Percentiles rank a stretch among this genome's conserved stretches.
Evolutionary conservation across 140 eudicot species (phyloP).

Genomic region (Ambrosia hybrid): DNA sequence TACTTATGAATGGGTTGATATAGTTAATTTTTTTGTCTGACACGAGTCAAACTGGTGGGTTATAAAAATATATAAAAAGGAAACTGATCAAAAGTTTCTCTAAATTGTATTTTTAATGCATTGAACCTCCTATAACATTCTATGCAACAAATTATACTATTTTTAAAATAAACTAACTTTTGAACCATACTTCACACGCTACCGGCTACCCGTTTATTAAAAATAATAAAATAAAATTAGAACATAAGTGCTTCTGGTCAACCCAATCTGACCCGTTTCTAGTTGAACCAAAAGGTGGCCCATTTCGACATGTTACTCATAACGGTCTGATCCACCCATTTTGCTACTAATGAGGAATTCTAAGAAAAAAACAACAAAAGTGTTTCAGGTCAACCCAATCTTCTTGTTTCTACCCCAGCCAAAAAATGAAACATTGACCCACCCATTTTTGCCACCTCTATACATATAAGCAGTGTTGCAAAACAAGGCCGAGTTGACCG

Average conservation of each 20-base stretch:
- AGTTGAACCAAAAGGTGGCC: neutral
- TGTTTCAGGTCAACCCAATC: too few species aligned
- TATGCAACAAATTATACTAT: neutral
- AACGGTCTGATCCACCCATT: too few species aligned
- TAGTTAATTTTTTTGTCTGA: too few species aligned
- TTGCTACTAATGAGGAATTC: too few species aligned
- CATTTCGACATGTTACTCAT: too few species aligned
- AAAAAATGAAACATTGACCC: neutral
- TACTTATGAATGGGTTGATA: neutral
- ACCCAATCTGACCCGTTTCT: neutral
- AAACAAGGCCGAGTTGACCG: too few species aligned
- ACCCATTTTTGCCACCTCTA: slow-evolving; percentile 7
- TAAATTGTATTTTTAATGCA: neutral
- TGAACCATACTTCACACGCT: neutral
- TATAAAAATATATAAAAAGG: neutral
- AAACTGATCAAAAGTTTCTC: neutral
- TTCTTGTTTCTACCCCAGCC: too few species aligned
- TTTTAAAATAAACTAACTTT: neutral
- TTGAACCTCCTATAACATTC: neutral
- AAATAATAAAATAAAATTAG: neutral
- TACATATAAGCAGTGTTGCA: too few species aligned
- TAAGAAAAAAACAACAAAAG: too few species aligned
- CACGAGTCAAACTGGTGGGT: neutral
- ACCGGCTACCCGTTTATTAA: neutral
- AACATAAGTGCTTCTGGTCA: neutral